These are phyloP conservation scores for Podospora tetraspora DNA, from an alignment of 495 filamentous ascomycete genomes.

Conservation along the genomic window DNA sequence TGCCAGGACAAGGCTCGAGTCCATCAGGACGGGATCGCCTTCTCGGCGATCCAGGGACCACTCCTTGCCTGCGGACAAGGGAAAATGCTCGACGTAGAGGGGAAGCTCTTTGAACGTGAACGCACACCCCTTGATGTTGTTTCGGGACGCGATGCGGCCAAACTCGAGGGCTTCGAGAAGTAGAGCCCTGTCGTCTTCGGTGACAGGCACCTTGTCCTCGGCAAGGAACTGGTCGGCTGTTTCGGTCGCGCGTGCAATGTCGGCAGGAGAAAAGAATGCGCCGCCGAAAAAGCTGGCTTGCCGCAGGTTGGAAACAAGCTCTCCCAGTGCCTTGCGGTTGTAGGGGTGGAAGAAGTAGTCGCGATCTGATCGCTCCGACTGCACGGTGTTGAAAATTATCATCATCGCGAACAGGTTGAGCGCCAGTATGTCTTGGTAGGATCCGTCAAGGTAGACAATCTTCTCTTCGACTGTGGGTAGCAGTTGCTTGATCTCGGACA, in stretches of 20 bases:
- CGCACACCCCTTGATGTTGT: constrained; percentile 58
- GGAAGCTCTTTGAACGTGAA: constrained; percentile 72
- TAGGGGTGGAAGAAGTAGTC: constrained; percentile 86
- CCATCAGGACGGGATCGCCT: constrained; percentile 36
- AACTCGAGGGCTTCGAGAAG: constrained; percentile 58
- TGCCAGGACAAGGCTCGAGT: constrained; percentile 33
- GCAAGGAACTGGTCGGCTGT: constrained; percentile 60
- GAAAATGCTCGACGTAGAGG: constrained; percentile 58
- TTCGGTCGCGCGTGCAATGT: constrained; percentile 58
- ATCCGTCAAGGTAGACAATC: constrained; percentile 69
- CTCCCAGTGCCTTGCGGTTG: constrained; percentile 57
- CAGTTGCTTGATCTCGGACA: constrained; percentile 61
- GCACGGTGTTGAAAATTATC: constrained; percentile 79
- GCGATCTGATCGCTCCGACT: constrained; percentile 73
- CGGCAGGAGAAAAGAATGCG: constrained; percentile 60
- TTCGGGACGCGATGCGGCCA: constrained; percentile 54
- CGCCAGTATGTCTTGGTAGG: constrained; percentile 74
- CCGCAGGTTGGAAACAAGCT: constrained; percentile 70
- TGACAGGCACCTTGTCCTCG: constrained; percentile 46
- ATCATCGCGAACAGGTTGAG: constrained; percentile 80
- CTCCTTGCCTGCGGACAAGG: constrained; percentile 45
- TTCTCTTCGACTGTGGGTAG: constrained; percentile 66
- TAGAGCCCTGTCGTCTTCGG: constrained; percentile 51
- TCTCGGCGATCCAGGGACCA: constrained; percentile 58
- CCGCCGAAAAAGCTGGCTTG: constrained; percentile 88